Base-by-base conservation (phyloP, 164 flowering plant genomes). In the Warburgia ugandensis region DNA sequence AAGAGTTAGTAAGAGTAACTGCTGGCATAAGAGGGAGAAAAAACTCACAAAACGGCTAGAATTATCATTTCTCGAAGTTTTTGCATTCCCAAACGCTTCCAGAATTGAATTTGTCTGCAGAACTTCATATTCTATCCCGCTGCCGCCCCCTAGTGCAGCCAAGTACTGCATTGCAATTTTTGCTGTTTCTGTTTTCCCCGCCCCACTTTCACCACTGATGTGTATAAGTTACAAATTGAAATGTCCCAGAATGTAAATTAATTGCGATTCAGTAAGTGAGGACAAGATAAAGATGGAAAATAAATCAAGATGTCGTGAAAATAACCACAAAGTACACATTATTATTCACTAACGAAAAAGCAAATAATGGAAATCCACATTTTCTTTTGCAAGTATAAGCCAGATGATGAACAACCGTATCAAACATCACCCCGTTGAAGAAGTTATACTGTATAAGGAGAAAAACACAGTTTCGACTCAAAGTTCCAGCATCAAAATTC, bases 81-180 rank as follows among this genome's bases (percentile, higher is more conserved):
- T 89, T 27, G 99, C 96, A 72, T 94, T 89, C 27, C 99, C 99
- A 84, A 94, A 89, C 52, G 99, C 90, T 75, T 85, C 95, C 54
- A 85, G 73, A 46, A 88, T 78, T 61, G 52, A 58, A 67, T 73
- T 83, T 12, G 87, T 73, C 61, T 78, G 72, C 35, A 71, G 77
- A 45, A 88, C 58, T 70, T 71, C 75, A 54, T 54, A 6, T 55
- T 78, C 85, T 48, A 80, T 55, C n/a, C 80, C 84, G 50, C 57
- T 65, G 28, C 71, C 81, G 55, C 92, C 85, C 47, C 89, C 79
- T 65, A 83, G 66, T 35, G 79, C 58, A 67, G 80, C 80, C 72
- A 88, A 68, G 62, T 80, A 85, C 44, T 74, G 79, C 81, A 88
- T 77, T 19, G 83, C 85, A 55, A 77, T 61, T 62, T 79, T 88